These are phyloP conservation scores for Beauveria caledonica DNA, from an alignment of 2,329 filamentous ascomycete genomes.

Conservation along the genomic window DNA sequence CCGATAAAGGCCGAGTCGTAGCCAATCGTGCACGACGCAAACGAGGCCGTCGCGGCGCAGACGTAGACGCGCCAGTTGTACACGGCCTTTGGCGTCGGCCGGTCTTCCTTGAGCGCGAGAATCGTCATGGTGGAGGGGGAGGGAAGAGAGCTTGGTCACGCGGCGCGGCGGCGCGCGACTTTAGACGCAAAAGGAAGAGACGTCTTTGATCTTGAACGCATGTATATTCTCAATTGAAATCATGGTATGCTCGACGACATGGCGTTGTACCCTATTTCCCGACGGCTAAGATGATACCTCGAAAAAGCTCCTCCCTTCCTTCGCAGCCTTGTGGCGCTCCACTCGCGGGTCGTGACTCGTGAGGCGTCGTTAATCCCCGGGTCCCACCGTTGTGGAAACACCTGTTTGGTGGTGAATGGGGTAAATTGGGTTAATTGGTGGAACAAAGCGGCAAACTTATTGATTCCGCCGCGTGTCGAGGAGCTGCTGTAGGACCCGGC, in stretches of 20 bases:
- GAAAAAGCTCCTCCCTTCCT: neutral
- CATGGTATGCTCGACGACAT: neutral
- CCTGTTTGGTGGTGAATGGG: too few relatives aligned
- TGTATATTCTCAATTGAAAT: neutral
- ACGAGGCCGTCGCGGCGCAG: constrained; percentile 46
- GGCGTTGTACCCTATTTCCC: neutral
- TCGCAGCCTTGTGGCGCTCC: neutral
- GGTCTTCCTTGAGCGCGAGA: constrained; percentile 44
- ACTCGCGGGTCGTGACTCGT: neutral
- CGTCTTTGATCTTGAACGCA: neutral
- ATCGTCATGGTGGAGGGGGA: constrained; percentile 31
- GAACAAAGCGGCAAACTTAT: too few relatives aligned
- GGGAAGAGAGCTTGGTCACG: neutral
- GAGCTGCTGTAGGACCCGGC: too few relatives aligned
- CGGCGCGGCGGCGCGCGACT: too few relatives aligned
- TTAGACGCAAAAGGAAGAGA: neutral
- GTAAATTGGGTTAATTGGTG: too few relatives aligned
- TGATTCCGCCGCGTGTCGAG: too few relatives aligned
- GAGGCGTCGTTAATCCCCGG: too few relatives aligned
- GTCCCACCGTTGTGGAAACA: too few relatives aligned
- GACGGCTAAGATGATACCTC: neutral
- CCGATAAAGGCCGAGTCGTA: constrained; percentile 73
- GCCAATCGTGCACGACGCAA: constrained; percentile 49
- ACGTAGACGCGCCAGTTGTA: constrained; percentile 55
- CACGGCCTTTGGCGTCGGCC: constrained; percentile 47